Evolutionary conservation across 805 yeast species (phyloP).

Genomic region (Myxozyma udenii): DNA sequence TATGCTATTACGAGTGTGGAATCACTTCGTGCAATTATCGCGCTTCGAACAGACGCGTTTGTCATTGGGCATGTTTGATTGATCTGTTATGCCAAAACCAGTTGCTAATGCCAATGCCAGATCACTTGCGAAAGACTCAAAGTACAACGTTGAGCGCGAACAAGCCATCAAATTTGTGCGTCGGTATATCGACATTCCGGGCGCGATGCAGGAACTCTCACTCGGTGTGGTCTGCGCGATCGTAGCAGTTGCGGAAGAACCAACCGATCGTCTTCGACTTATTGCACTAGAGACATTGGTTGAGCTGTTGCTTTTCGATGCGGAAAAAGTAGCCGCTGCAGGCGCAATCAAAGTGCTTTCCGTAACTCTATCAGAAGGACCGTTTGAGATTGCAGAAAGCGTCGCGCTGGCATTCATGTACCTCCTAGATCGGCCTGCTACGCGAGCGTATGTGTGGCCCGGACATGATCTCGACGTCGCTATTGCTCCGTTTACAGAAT

Average conservation of each 20-base stretch:
- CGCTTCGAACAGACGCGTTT: constrained; percentile 58
- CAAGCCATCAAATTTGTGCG: constrained; percentile 75
- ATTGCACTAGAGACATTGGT: constrained; percentile 54
- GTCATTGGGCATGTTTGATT: constrained; percentile 46
- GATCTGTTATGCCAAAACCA: not conserved
- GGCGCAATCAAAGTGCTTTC: constrained; percentile 48
- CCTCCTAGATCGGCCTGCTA: constrained; percentile 55
- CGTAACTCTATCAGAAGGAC: constrained; percentile 55
- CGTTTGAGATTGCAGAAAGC: constrained; percentile 45
- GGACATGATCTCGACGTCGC: constrained; percentile 63
- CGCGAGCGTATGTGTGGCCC: constrained; percentile 53
- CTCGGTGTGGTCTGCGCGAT: constrained; percentile 66
- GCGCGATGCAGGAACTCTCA: constrained; percentile 53
- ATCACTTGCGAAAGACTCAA: constrained; percentile 58
- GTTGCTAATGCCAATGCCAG: constrained; percentile 1
- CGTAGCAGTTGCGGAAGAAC: constrained; percentile 57
- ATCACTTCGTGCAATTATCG: constrained; percentile 53
- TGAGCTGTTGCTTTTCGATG: constrained; percentile 48
- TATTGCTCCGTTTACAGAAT: constrained; percentile 68
- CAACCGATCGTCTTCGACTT: constrained; percentile 50
- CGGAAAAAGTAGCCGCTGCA: constrained; percentile 45
- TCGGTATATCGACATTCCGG: constrained; percentile 52
- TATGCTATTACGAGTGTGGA: constrained; percentile 55
- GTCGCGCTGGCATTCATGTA: constrained; percentile 50
- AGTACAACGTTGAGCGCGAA: constrained; percentile 60